Base-by-base conservation (phyloP, 208 protist genomes). In the Naegleria fowleri region DNA sequence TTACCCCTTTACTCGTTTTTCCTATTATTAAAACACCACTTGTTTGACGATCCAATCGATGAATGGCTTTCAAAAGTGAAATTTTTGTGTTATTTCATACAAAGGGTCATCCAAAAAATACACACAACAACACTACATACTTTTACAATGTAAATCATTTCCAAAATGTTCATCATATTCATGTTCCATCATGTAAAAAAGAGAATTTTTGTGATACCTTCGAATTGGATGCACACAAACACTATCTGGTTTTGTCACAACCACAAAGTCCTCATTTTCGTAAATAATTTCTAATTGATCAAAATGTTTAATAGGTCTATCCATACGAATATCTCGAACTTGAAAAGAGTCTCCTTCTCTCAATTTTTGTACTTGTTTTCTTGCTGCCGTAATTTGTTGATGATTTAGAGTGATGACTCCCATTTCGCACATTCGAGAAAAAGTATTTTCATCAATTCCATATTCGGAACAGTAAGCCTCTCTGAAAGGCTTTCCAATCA, bases 161-260 rank as follows among this genome's bases (percentile, higher is more conserved):
- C 55, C 55, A 67, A 67, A 67, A 29, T 67, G 55, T 29, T 55
- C 5, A 92, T 38, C 15, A 16, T 79, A 79, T 29, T 90, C 48
- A 29, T 90, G 25, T 79, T 83, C 91, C 58, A 52, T 59, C 0
- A 96, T 92, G 33, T 83, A 95, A n/a, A 93, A 59, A 0, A 96
- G 22, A 29, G 95, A 91, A 83, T 96, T 96, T 79, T 95, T 92
- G 22, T 93, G 59, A 90, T 95, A 96, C 90, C 94, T 39, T 9
- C 91, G 91, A 48, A 79, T 79, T 11, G 67, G 29, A 79, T 86
- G 83, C 0, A 86, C 83, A 43, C 22, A 33, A n/a, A 86, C 36
- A n/a, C 38, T 11, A 33, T 16, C 16, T 43, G 83, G 83, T 48
- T 86, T 86, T 11, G 33, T 43, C 16, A 86, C 83, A 40, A 86